phyloP scores from a whole-genome alignment of 2,329 filamentous ascomycete genomes.

The Fusarium vanettenii region DNA sequence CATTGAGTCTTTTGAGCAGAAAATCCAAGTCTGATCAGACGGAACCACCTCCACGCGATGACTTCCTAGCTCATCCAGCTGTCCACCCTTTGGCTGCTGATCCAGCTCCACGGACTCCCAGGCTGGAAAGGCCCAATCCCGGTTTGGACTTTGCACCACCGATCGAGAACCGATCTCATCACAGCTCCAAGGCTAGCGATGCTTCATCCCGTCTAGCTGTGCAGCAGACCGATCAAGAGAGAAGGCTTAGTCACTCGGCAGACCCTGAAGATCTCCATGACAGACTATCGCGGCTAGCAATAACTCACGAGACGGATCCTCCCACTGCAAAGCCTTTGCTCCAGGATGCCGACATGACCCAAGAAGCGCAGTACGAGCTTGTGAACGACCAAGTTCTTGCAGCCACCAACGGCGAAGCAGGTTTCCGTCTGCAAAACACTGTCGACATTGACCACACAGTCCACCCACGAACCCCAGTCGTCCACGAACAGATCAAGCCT shows the following conservation, averaged over 20 bases:
- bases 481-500: conserved; percentile 31
- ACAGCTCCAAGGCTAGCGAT: not conserved
- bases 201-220: not conserved
- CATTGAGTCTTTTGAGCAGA: conserved; percentile 17
- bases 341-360: conserved; percentile 14
- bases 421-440: conserved; percentile 25
- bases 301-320: conserved; percentile 4
- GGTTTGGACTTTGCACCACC: conserved; percentile 1
- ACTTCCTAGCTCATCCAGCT: conserved; percentile 29
- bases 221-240: not conserved
- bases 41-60: not conserved
- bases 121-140: conserved; percentile 26
- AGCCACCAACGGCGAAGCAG: conserved; percentile 7
- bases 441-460: conserved; percentile 36
- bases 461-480: conserved; percentile 24
- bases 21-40: conserved; percentile 10
- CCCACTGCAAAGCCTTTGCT: not conserved
- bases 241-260: not conserved
- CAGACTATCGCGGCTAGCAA: conserved; percentile 22
- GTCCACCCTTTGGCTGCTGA: conserved; percentile 21
- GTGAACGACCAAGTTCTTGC: conserved; percentile 22
- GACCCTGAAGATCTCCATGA: conserved; percentile 17
- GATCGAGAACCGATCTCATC: not conserved
- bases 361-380: conserved; percentile 6
- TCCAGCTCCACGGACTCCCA: conserved; percentile 23